phyloP scores from a whole-genome alignment of 306 rosid genomes.

The Carpinus viminea region DNA sequence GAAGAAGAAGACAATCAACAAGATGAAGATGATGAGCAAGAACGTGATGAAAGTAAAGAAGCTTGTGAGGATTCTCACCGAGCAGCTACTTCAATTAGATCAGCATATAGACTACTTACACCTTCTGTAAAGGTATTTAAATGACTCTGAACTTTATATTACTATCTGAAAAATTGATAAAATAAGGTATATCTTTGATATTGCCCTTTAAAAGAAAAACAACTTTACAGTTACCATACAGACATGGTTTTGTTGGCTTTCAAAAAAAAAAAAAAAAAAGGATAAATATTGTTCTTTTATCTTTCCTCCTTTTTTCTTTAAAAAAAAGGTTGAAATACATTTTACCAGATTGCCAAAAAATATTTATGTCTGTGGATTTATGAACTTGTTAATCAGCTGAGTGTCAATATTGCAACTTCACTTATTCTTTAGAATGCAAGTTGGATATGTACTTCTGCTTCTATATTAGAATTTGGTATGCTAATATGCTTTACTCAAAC shows the following conservation, averaged over 20 bases:
- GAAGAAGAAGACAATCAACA: conserved; percentile 38
- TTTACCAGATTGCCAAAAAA: background rate
- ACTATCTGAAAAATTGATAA: background rate
- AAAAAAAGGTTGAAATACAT: background rate
- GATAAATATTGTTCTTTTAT: background rate
- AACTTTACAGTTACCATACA: too few relatives aligned
- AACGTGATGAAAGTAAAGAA: conserved; percentile 87
- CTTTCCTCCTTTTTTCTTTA: background rate
- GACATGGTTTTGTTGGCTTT: background rate
- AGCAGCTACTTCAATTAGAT: conserved; percentile 72
- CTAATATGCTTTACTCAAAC: background rate
- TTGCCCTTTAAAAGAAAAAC: too few relatives aligned
- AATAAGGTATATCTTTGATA: too few relatives aligned
- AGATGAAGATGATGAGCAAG: conserved; percentile 78
- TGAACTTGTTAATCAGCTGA: background rate
- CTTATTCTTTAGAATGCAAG: background rate
- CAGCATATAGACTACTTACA: conserved; percentile 94
- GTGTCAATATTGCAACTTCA: background rate
- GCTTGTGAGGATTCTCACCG: conserved; percentile 70
- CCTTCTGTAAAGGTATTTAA: conserved; percentile 91
- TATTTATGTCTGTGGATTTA: background rate
- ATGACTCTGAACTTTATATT: conserved; percentile 4
- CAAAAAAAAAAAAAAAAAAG: background rate
- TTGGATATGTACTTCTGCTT: background rate
- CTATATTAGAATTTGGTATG: background rate